Conservation (phyloP, 257 asterid species). For the Solanum boliviense region DNA sequence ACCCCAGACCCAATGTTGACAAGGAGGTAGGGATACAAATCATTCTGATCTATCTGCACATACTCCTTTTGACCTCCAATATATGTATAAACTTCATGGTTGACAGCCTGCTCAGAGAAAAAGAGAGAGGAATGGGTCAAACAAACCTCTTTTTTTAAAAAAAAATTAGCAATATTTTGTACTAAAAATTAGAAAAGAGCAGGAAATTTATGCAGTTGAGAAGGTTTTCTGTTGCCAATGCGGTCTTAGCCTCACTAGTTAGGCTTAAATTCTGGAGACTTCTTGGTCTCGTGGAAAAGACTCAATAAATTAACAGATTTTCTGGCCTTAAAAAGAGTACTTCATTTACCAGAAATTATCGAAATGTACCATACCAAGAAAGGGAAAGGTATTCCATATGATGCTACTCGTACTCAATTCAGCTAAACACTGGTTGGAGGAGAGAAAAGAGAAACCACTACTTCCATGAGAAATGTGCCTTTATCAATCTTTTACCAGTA, state of each 20-base stretch:
- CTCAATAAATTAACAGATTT: background rate
- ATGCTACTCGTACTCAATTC: background rate
- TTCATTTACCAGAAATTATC: background rate
- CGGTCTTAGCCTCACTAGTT: background rate
- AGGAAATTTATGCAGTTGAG: background rate
- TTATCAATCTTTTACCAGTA: background rate
- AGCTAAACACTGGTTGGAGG: background rate
- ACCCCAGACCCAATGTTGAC: slow-evolving; percentile 96
- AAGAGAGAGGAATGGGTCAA: background rate
- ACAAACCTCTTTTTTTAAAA: background rate
- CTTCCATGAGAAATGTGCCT: background rate
- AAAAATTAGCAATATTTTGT: too few species aligned
- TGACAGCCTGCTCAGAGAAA: slow-evolving; percentile 55
- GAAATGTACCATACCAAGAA: background rate
- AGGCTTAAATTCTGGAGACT: background rate
- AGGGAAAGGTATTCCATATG: background rate
- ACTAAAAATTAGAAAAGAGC: background rate
- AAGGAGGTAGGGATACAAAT: slow-evolving; percentile 93
- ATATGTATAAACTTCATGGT: slow-evolving; percentile 78
- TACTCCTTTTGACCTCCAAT: slow-evolving; percentile 56
- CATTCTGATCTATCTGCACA: slow-evolving; percentile 71
- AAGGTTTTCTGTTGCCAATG: background rate
- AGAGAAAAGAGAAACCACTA: background rate
- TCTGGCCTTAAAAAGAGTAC: background rate
- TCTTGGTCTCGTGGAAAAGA: background rate